Evolutionary conservation across 306 rosid species (phyloP), one percentile per base, ranked within the genome.

Genomic region (Castanopsis chinensis): DNA sequence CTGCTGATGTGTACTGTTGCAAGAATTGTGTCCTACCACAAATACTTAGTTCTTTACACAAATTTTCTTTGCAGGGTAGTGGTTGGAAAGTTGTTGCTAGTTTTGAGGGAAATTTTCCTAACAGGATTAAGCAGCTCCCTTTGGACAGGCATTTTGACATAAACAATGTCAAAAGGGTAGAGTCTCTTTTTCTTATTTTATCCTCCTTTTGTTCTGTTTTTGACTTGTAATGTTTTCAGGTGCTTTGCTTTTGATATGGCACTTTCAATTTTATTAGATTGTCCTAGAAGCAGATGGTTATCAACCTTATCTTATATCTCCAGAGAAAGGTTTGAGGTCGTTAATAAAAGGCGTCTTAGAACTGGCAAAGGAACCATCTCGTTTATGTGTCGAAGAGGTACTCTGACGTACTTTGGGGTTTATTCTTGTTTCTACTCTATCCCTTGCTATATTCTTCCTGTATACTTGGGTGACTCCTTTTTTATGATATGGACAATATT

Each of bases 11-110:
- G 53, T 49, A 49, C 53, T 12, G 14, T 49, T 49, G 53, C 53
- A 49, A 49, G 53, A 49, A 49, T 49, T 49, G 14, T 49, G 53
- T 12, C 53, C 53, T 49, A 49, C 5, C 17, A 49, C 53, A 49
- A 12, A 49, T 32, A 63, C 5, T 30, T 6, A 51, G 49, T 6
- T 25, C 60, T 49, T 30, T 43, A 65, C 11, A 18, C 41, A 80
- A 73, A 67, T 35, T 74, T 72, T 73, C 53, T 57, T 88, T 80
- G 82, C 85, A 95, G 99, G 99, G 99, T 85, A 23, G 97, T 89
- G 99, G 99, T 75, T 95, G 99, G 99, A 95, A 95, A 89, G 88
- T 95, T 79, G 99, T 95, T 89, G 88, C 96, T n/a, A 91, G 97
- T 86, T 95, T 95, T 76, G 99, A 95, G 88, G 99, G 99, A 57